A percentile compares a stretch with the other conserved stretches of the same genome.
phyloP scores from a whole-genome alignment of 2,329 filamentous ascomycete genomes.

The Penicillium sp. region DNA sequence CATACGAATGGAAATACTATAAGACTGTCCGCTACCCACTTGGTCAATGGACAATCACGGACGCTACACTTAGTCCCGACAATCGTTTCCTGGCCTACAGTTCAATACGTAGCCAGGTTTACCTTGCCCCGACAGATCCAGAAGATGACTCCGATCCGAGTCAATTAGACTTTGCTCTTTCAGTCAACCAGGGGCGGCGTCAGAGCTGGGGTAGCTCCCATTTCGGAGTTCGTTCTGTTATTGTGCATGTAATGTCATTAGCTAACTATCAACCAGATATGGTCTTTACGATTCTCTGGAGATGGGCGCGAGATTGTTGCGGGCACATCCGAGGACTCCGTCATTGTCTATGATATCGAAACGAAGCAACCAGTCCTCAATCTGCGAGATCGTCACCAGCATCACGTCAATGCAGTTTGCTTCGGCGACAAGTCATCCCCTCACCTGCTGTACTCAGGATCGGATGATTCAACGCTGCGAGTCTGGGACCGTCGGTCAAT shows the following conservation, averaged over 20 bases:
- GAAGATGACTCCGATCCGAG: slow-evolving; percentile 76
- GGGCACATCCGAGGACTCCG: slow-evolving; percentile 73
- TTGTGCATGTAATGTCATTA: background rate
- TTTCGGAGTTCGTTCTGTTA: slow-evolving; percentile 43
- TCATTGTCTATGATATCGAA: slow-evolving; percentile 92
- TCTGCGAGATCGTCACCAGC: slow-evolving; percentile 69
- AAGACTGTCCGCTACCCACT: slow-evolving; percentile 83
- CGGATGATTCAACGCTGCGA: slow-evolving; percentile 89
- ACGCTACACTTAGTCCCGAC: slow-evolving; percentile 85
- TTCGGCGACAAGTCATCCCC: slow-evolving; percentile 86
- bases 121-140: slow-evolving; percentile 82
- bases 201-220: slow-evolving; percentile 33
- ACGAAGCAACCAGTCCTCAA: slow-evolving; percentile 70
- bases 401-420: slow-evolving; percentile 95
- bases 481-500: slow-evolving; percentile 87
- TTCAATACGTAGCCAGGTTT: slow-evolving; percentile 80
- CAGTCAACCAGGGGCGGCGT: slow-evolving; percentile 41
- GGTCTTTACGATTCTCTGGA: slow-evolving; percentile 88
- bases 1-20: slow-evolving; percentile 93
- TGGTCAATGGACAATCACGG: slow-evolving; percentile 94
- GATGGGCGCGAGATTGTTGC: slow-evolving; percentile 89
- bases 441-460: slow-evolving; percentile 93
- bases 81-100: slow-evolving; percentile 91
- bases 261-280: slow-evolving; percentile 56
- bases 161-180: slow-evolving; percentile 67